Base-by-base conservation (phyloP, 495 filamentous ascomycete species). In the Neurospora sublineolata region DNA sequence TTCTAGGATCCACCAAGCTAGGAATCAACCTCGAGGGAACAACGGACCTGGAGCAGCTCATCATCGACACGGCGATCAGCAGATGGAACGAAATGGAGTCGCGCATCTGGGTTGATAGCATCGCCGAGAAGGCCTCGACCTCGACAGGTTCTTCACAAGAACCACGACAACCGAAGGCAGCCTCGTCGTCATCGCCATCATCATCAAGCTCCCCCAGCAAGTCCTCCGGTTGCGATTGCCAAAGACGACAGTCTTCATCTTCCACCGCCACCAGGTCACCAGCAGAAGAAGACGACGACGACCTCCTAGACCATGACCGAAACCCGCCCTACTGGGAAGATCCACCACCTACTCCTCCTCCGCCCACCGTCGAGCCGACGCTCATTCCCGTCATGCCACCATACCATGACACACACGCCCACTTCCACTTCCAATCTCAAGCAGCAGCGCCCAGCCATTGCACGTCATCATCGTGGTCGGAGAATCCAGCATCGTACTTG, bases 21-120 rank as follows among this genome's bases (percentile, higher is more conserved):
- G 77, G 77, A 3, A 80, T 82, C 69, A 76, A 74, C 46, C 71
- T 81, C 18, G 78, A 78, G 0, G 52, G 52, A 9, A 75, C 73
- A 16, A 74, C 74, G 16, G 71, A 67, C 0, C 20, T 80, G 4
- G 78, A 82, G 71, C 73, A 74, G 72, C 74, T 69, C 68, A 77
- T 82, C 41, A 74, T 80, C 58, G 77, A 81, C 10, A 75, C 71
- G 16, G 79, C 80, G 3, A 69, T 71, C 1, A 41, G 37, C 16
- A 74, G 76, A 42, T 81, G 80, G 80, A 75, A 78, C 73, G 77
- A 77, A 58, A 71, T 76, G 68, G 75, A 78, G 68, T 36, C 69
- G 52, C 75, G 73, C 64, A 70, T 73, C 37, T 80, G 76, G 77
- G 76, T 69, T 0, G 71, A 77, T 58, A 69, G 39, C 37, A 60